Evolutionary conservation across 306 rosid species (phyloP), one percentile per base, ranked within the genome.

Genomic region (Castanea mollissima): DNA sequence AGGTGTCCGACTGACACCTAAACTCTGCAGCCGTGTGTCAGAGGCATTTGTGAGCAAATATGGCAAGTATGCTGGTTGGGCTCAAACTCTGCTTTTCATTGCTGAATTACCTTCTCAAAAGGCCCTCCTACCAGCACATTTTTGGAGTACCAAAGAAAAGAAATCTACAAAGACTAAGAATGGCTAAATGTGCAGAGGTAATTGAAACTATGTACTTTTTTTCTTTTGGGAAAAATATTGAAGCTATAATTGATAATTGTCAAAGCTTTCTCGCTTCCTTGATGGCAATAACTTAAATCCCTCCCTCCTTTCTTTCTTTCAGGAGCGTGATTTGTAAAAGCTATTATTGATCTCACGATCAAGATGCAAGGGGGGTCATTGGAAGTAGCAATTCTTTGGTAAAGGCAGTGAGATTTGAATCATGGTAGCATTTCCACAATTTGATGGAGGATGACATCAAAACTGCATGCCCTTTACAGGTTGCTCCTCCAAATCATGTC

Each of bases 51-150:
- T 90, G 60, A 84, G 83, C 64, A 92, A 81, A 73, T 95, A 90
- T 78, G 99, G 99, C 62, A 92, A 90, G 79, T 95, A 92, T 80
- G 99, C 97, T 35, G 99, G 99, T 23, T 95, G 99, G 99, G 99
- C 99, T 63, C 99, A 95, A 82, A 91, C 98, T 75, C 76, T 92
- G 64, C 88, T 95, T 19, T 95, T 95, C 60, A 88, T 95, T 63
- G 99, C 99, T 31, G 98, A 95, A 82, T 87, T 95, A 55, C 98
- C 99, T 77, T 87, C 93, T 71, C 96, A 92, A 59, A 92, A 89
- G 75, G 87, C 87, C 65, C 85, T 89, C 57, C 79, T 92, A 71
- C 90, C 92, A 56, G 75, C 88, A 58, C 86, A 87, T 81, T 76
- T 87, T 78, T 78, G 68, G 75, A 82, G 83, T 44, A 81, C 46